Conservation (phyloP, 257 asterid species). For the Capsicum chinense region DNA sequence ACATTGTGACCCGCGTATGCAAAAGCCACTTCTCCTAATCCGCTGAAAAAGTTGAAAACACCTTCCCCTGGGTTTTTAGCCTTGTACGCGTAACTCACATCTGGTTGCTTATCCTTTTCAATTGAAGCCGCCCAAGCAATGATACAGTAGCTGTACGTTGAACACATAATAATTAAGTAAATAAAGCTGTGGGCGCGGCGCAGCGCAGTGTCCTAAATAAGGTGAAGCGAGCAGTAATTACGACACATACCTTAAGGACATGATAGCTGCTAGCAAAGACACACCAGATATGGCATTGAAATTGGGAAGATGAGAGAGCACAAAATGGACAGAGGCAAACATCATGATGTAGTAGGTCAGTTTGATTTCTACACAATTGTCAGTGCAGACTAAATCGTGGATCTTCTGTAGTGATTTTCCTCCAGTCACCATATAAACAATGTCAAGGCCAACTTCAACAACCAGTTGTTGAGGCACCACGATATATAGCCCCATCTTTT, state of each 20-base stretch:
- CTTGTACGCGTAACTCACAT: slow-evolving; percentile 61
- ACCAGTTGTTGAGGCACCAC: slow-evolving; percentile 59
- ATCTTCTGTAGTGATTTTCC: slow-evolving; percentile 58
- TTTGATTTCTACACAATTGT: slow-evolving; percentile 39
- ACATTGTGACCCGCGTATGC: slow-evolving; percentile 98
- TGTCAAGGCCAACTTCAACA: slow-evolving; percentile 56
- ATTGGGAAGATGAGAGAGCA: slow-evolving; percentile 60
- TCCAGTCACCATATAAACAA: slow-evolving; percentile 63
- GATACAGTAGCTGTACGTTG: slow-evolving; percentile 46
- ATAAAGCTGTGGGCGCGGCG: not conserved
- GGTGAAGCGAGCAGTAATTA: not conserved
- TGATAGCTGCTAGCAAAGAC: slow-evolving; percentile 61
- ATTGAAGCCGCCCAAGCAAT: slow-evolving; percentile 57
- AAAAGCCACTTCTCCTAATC: slow-evolving; percentile 87
- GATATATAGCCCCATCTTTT: slow-evolving; percentile 49
- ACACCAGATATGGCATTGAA: slow-evolving; percentile 56
- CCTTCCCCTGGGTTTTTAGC: slow-evolving; percentile 57
- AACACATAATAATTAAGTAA: not conserved
- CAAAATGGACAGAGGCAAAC: slow-evolving; percentile 52
- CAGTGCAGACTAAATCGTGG: slow-evolving; percentile 40
- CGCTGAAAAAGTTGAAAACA: slow-evolving; percentile 74
- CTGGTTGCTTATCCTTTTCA: slow-evolving; percentile 49
- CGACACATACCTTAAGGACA: slow-evolving; percentile 55
- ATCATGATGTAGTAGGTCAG: slow-evolving; percentile 55
- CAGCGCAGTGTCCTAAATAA: not conserved